Evolutionary conservation across 352 stramenopile species (phyloP).

Genomic region (Pythium brachiatum): DNA sequence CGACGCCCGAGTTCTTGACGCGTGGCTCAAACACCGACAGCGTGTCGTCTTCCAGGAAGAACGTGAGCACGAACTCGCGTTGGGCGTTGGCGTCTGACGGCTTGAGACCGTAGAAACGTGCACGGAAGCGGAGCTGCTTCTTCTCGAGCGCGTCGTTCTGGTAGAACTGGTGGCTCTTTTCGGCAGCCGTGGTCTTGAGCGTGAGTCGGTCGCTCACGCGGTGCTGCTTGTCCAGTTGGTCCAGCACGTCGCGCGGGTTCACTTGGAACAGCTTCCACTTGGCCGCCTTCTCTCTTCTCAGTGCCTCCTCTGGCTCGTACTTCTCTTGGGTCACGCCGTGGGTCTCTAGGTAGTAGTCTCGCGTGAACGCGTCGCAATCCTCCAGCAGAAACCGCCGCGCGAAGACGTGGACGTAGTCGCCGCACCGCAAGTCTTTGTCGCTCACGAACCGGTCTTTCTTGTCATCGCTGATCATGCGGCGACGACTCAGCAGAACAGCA

Average conservation of each 20-base stretch:
- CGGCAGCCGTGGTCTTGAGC: not conserved
- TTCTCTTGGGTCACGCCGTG: constrained; percentile 81
- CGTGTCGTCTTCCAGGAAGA: constrained; percentile 79
- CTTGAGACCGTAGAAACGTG: constrained; percentile 46
- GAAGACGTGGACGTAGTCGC: constrained; percentile 81
- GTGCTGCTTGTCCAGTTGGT: constrained; percentile 25
- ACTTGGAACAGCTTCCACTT: constrained; percentile 67
- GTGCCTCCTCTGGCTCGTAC: constrained; percentile 24
- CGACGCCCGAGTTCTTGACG: constrained; percentile 69
- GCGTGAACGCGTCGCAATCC: constrained; percentile 91
- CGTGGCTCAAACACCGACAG: constrained; percentile 71
- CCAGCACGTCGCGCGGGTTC: constrained; percentile 23
- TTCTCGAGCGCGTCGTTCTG: constrained; percentile 46
- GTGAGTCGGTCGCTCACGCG: not conserved
- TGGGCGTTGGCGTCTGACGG: constrained; percentile 37
- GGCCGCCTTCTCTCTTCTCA: constrained; percentile 9
- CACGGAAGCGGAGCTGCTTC: constrained; percentile 75
- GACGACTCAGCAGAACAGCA: constrained; percentile 77
- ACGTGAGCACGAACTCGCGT: constrained; percentile 77
- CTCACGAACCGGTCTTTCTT: constrained; percentile 41
- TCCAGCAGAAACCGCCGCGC: constrained; percentile 86
- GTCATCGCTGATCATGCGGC: constrained; percentile 53
- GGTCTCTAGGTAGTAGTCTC: constrained; percentile 83
- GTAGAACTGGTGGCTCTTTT: constrained; percentile 28
- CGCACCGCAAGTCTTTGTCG: constrained; percentile 78